Evolutionary conservation across 2,329 filamentous ascomycete genomes (phyloP), one percentile per base, ranked within the genome.

Genomic region (Sarocladiaceae sp.): DNA sequence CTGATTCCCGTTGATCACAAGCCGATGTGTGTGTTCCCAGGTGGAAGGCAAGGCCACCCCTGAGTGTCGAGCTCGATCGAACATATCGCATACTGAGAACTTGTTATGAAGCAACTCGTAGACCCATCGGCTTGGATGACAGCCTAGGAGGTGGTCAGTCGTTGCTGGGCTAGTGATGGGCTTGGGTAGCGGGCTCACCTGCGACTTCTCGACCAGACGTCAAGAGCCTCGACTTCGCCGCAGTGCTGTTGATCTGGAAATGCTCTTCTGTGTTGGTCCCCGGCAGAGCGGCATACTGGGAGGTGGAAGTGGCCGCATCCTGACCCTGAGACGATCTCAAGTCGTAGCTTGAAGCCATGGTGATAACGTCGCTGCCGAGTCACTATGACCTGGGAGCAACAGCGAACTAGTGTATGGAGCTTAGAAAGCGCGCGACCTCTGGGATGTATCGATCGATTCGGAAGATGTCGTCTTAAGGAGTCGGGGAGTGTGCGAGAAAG

Each of bases 121-220:
- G 29, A 68, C 56, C 66, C 66, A 69, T 52, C 66, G 61, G 34
- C 62, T 62, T 5, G 66, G 64, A 41, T 67, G 61, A 34, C 59
- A 63, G 43, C 63, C 63, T 65, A 18, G 4, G 29, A 16, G 12
- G n/a, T 27, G 26, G 37, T 41, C 23, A 41, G 37, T 16, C n/a
- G n/a, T n/a, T n/a, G n/a, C n/a, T n/a, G n/a, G n/a, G n/a, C n/a
- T n/a, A n/a, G n/a, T n/a, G n/a, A n/a, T n/a, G n/a, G n/a, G n/a
- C n/a, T n/a, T n/a, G n/a, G n/a, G n/a, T n/a, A n/a, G 11, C 21
- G 29, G 21, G 15, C 37, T 5, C 21, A 41, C 37, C 37, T 41
- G 37, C 37, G 9, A 41, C n/a, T 15, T 41, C 37, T n/a, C 37
- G 37, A 11, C 23, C 21, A 6, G 37, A 41, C 6, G 37, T 18